Base-by-base conservation (phyloP, 2,329 filamentous ascomycete genomes). In the Ilyonectria destructans region DNA sequence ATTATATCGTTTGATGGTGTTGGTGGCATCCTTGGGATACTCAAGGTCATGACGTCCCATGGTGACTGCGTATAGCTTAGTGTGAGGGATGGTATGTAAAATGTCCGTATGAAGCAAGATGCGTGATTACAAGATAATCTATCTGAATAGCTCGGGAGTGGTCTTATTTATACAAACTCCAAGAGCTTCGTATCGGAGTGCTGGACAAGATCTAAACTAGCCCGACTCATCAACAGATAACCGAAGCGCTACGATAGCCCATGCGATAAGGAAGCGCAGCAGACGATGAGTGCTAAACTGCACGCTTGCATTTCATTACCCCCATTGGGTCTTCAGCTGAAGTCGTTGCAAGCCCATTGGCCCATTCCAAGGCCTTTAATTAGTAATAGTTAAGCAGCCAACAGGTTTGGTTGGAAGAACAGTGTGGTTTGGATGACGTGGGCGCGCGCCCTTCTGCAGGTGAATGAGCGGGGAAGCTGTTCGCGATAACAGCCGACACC, bases 1-100 rank as follows among this genome's bases (percentile, higher is more conserved):
- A 73, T 88, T 89, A 74, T 92, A 89, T 31, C 92, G 87, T 71
- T 92, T 92, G 67, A 93, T 87, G 29, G 89, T 92, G 79, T 90
- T 93, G 71, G 85, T 85, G 8, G 86, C 81, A 71, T 87, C 85
- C 75, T 90, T 92, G 31, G 91, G 91, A 70, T 93, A 93, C 68
- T 87, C 83, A 8, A 90, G 82, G n/a, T 76, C 76, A 68, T 80
- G 74, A 57, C 78, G 79, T 13, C 79, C 80, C 80, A 82, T 82
- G 56, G 2, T 37, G 19, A n/a, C n/a, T 8, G 40, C n/a, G 9
- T 13, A 7, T n/a, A 26, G 17, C 10, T 5, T 17, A 31, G 7
- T 15, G 9, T 17, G 15, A 31, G 17, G 5, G n/a, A 7, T 49
- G 8, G 8, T 13, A 1, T 26, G 6, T 8, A 9, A 9, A 15